phyloP scores from a whole-genome alignment of 148 eudicot species.

The Nepenthes mirabilis region DNA sequence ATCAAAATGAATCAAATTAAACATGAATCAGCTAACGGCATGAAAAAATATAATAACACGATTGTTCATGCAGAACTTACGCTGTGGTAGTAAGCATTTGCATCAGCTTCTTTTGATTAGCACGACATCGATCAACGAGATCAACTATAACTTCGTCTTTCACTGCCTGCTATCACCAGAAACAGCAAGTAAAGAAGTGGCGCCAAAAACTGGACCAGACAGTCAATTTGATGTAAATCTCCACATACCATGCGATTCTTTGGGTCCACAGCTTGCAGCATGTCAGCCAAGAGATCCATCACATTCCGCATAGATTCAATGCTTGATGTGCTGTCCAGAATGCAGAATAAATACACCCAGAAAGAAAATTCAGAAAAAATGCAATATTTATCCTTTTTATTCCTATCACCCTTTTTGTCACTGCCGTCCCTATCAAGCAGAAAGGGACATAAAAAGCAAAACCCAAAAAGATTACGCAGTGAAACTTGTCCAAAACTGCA shows the following conservation, averaged over 20 bases:
- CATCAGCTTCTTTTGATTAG: constrained; percentile 88
- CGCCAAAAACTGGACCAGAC: background rate
- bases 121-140: constrained; percentile 75
- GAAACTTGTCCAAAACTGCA: background rate
- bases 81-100: constrained; percentile 66
- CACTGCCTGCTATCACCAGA: constrained; percentile 46
- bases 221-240: background rate
- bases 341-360: too few species aligned
- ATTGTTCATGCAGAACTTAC: constrained; percentile 24
- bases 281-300: constrained; percentile 64
- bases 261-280: constrained; percentile 86
- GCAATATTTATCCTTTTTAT: background rate
- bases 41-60: background rate
- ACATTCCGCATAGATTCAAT: constrained; percentile 71
- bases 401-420: background rate
- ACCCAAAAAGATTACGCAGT: background rate
- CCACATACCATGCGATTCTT: constrained; percentile 50
- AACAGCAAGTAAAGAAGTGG: background rate
- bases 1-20: background rate
- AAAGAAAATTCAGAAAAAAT: too few species aligned
- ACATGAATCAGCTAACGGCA: background rate
- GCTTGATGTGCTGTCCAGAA: constrained; percentile 28
- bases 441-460: background rate
- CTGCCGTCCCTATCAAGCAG: too few species aligned
- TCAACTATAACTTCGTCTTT: constrained; percentile 89